A percentile compares a stretch with the other conserved stretches of the same genome.
phyloP scores from a whole-genome alignment of 2,329 filamentous ascomycete species.

The Podosphaera xanthii region DNA sequence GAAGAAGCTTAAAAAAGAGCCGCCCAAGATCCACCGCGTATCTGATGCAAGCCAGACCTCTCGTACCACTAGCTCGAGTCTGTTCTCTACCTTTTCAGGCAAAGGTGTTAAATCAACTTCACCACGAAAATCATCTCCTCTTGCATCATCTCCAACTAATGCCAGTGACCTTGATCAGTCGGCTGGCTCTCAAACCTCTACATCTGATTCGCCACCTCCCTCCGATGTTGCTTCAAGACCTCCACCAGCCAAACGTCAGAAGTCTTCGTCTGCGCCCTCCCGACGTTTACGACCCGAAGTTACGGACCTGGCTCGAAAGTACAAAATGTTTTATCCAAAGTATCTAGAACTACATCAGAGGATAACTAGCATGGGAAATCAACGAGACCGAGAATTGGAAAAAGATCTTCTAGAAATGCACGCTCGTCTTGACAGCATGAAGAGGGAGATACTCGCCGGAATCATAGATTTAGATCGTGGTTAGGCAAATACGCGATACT shows the following conservation, averaged over 20 bases:
- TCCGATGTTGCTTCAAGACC: background rate
- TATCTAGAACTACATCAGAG: constrained; percentile 34
- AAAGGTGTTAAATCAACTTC: constrained; percentile 29
- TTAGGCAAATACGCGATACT: background rate
- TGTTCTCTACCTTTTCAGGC: constrained; percentile 16
- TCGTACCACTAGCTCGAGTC: constrained; percentile 20
- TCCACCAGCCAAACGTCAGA: background rate
- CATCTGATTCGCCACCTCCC: background rate
- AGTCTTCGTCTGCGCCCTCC: background rate
- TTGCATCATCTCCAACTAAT: constrained; percentile 43
- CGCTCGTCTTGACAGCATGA: constrained; percentile 29
- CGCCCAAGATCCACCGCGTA: constrained; percentile 18
- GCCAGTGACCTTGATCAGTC: constrained; percentile 30
- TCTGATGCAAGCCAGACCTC: constrained; percentile 27
- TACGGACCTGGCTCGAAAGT: constrained; percentile 28
- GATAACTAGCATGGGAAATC: constrained; percentile 20
- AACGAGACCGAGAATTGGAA: constrained; percentile 29
- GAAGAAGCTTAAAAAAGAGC: constrained; percentile 16
- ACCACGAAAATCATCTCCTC: constrained; percentile 37
- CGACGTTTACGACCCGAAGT: constrained; percentile 24
- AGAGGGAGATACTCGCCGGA: constrained; percentile 25
- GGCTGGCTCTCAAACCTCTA: constrained; percentile 6
- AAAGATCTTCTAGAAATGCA: constrained; percentile 30
- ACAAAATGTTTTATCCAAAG: constrained; percentile 31
- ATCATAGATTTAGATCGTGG: constrained; percentile 7